phyloP scores from a whole-genome alignment of 768 basidiomycete genomes.

The Cystofilobasidium ferigula region DNA sequence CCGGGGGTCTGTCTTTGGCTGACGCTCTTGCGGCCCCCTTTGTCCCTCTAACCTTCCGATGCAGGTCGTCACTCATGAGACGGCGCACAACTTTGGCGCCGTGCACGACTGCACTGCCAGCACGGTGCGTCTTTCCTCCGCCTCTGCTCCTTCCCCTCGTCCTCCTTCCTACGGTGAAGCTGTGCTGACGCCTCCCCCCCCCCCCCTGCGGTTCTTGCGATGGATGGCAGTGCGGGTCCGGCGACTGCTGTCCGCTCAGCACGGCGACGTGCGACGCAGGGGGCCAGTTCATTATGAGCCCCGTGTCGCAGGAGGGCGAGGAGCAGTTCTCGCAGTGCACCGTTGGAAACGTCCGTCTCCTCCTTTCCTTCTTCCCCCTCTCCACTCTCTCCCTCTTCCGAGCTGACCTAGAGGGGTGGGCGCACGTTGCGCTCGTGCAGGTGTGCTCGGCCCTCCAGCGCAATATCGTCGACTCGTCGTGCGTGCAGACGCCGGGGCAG shows the following conservation, averaged over 20 bases:
- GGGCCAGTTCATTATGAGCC: slow-evolving; percentile 71
- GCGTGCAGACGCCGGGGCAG: slow-evolving; percentile 53
- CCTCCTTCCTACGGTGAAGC: no score
- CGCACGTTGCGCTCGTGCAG: no score
- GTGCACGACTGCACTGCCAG: slow-evolving; percentile 52
- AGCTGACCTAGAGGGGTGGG: no score
- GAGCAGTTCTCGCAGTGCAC: slow-evolving; percentile 64
- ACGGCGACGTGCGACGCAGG: slow-evolving; percentile 53
- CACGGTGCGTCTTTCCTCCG: no score
- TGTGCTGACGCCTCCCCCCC: slow-evolving; percentile 48
- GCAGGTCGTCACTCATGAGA: slow-evolving; percentile 73
- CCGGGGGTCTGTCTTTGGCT: no score
- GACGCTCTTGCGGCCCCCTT: neutral
- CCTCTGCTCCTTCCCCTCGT: no score
- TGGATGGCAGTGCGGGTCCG: slow-evolving; percentile 12
- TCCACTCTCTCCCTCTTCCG: neutral
- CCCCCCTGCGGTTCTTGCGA: no score
- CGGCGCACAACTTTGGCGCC: slow-evolving; percentile 42
- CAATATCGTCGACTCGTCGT: slow-evolving; percentile 50
- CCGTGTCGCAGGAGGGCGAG: slow-evolving; percentile 55
- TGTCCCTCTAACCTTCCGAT: slow-evolving; percentile 21
- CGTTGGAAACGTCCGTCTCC: slow-evolving; percentile 68
- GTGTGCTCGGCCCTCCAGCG: slow-evolving; percentile 35
- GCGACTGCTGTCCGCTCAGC: slow-evolving; percentile 58
- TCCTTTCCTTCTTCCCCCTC: slow-evolving; percentile 7